phyloP scores from a whole-genome alignment of 1,284 basidiomycete species.

The Phlebopus sp. region DNA sequence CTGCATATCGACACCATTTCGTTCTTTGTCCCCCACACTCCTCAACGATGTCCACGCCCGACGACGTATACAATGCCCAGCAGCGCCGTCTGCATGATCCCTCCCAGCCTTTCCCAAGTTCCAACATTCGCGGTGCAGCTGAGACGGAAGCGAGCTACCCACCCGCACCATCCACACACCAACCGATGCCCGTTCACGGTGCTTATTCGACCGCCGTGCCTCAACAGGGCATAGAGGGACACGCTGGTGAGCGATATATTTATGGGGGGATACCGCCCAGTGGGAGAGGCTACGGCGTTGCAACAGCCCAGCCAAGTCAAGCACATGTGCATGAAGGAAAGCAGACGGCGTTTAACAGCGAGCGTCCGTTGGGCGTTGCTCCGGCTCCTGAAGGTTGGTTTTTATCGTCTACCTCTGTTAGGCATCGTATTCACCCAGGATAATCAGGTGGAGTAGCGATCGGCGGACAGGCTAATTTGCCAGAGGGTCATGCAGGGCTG shows the following conservation, averaged over 20 bases:
- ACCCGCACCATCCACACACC: neutral
- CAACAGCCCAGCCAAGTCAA: neutral
- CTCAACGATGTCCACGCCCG: neutral
- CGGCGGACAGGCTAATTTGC: conserved; percentile 39
- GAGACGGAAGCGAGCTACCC: conserved; percentile 1
- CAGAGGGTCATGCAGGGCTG: conserved; percentile 39
- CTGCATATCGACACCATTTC: no score
- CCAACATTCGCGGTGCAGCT: neutral
- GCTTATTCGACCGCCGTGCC: neutral
- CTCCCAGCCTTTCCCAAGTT: conserved; percentile 9
- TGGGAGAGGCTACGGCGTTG: neutral
- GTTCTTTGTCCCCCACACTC: no score
- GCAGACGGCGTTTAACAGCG: conserved; percentile 35
- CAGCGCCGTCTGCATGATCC: conserved; percentile 11
- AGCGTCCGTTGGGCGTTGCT: conserved; percentile 41
- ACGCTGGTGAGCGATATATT: neutral
- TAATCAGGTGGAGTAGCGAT: conserved; percentile 42
- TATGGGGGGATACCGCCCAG: neutral
- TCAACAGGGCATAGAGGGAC: neutral
- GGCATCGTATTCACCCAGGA: neutral
- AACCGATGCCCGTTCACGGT: neutral
- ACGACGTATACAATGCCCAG: conserved; percentile 7
- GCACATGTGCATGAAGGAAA: conserved; percentile 2
- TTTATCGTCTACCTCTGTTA: neutral
- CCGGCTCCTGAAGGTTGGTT: conserved; percentile 37